Evolutionary conservation across 176 grass and related monocot species (phyloP), one percentile per base, ranked within the genome.

Genomic region (Avena atlantica): DNA sequence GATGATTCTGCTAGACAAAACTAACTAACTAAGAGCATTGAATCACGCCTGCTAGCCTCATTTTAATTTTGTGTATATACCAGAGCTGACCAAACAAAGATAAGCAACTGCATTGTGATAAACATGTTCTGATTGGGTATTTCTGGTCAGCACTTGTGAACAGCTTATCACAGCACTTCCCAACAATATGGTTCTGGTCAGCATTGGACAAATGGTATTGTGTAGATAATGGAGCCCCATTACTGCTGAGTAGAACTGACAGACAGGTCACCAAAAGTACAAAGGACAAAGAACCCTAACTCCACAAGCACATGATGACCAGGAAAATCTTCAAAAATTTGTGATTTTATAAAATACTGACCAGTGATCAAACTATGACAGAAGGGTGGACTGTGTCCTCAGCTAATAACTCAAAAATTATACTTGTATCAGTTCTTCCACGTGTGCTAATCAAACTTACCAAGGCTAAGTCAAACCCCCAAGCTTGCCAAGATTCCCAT

Each of bases 101-200:
- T 79, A 81, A 80, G n/a, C 60, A 24, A 53, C 59, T 45, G 23
- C 60, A 85, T 76, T 76, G 86, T 81, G 81, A 85, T 88, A 91
- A 81, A 88, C 76, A 91, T 81, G 76, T 87, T 76, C 23, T 80
- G 29, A 23, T 67, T 67, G 85, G 70, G 25, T 27, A 36, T 49
- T 80, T 50, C 20, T 66, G 62, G 73, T 85, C 16, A 86, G 13
- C 49, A 60, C 45, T 27, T 84, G 8, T 83, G 63, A 87, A 79
- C 42, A 61, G 44, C 67, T 62, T n/a, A 90, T 16, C 25, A 60
- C 29, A 76, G 6, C 59, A 84, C 67, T 59, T 87, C 23, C 34
- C 25, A 77, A 40, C 37, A 57, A 60, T 9, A 85, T 57, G 31
- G 34, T 55, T 50, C 66, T 87, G 50, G 68, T 91, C 69, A 91